Evolutionary conservation across 2,329 filamentous ascomycete genomes (phyloP), one percentile per base, ranked within the genome.

Genomic region (Verticillium longisporum): DNA sequence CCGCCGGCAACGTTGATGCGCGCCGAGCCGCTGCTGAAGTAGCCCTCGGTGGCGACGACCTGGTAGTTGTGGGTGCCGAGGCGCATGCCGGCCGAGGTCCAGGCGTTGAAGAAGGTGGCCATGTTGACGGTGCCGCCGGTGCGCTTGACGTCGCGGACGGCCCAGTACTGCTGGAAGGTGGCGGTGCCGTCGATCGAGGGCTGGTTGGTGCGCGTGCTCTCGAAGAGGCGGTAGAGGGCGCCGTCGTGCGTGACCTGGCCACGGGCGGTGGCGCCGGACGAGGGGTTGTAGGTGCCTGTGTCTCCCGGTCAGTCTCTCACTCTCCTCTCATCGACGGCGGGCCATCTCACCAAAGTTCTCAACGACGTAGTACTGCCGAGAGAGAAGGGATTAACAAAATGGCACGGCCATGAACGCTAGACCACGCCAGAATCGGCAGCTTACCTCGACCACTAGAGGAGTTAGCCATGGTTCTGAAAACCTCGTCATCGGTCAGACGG

Each of bases 151-250:
- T 74, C 73, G 55, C 84, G 77, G 14, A 78, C 72, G 0, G 73
- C 74, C 77, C 78, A 83, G 68, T 79, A 85, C 73, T 84, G 81
- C 69, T 77, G 73, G 69, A 84, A 85, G 50, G 80, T 84, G 18
- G 73, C 65, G 11, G 80, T 83, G 55, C 82, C 82, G n/a, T 80
- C 73, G 65, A 85, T 84, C 1, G 76, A 80, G 0, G 82, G 80
- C 66, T 80, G 76, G 68, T 82, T 80, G 58, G 74, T 74, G 38
- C 82, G 80, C 0, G 76, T 80, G 56, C 73, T 78, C 56, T 73
- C 72, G 68, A 77, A 82, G 55, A 85, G 76, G 59, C 82, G 75
- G 70, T 85, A 86, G 4, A 75, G 78, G 14, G 78, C 77, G 53
- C 82, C 83, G 45, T 84, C 83, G 21, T 71, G 73, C 18, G 74